phyloP scores from a whole-genome alignment of 345 rosid species.

The Heritiera fomes region DNA sequence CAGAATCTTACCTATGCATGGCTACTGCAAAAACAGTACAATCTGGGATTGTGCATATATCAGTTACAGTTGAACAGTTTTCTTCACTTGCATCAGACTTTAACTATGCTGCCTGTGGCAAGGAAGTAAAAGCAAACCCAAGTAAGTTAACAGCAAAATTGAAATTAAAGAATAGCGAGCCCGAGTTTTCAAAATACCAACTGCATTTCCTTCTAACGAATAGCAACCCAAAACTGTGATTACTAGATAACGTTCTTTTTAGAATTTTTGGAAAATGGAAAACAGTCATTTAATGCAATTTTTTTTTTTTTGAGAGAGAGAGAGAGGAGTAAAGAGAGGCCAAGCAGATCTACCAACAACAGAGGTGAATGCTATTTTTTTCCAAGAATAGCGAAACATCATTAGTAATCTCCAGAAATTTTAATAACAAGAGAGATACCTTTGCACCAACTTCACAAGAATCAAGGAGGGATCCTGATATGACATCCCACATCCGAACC shows the following conservation, averaged over 20 bases:
- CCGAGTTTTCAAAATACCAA: background rate
- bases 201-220: background rate
- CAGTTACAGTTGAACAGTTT: slow-evolving; percentile 52
- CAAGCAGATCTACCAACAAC: background rate
- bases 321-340: background rate
- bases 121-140: slow-evolving; percentile 27
- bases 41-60: slow-evolving; percentile 56
- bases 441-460: slow-evolving; percentile 67
- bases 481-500: slow-evolving; percentile 92
- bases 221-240: background rate
- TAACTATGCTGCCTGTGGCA: slow-evolving; percentile 55
- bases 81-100: slow-evolving; percentile 49
- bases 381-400: slow-evolving; percentile 15
- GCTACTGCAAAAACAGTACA: slow-evolving; percentile 63
- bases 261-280: background rate
- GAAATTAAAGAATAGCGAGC: background rate
- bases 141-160: background rate
- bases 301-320: background rate
- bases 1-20: slow-evolving; percentile 61
- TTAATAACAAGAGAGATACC: slow-evolving; percentile 43
- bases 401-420: slow-evolving; percentile 12
- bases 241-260: background rate
- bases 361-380: background rate
- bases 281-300: background rate
- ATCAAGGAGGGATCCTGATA: slow-evolving; percentile 78